These are phyloP conservation scores for Orbilia ellipsospora DNA, from an alignment of 2,329 filamentous ascomycete genomes.

Conservation along the genomic window DNA sequence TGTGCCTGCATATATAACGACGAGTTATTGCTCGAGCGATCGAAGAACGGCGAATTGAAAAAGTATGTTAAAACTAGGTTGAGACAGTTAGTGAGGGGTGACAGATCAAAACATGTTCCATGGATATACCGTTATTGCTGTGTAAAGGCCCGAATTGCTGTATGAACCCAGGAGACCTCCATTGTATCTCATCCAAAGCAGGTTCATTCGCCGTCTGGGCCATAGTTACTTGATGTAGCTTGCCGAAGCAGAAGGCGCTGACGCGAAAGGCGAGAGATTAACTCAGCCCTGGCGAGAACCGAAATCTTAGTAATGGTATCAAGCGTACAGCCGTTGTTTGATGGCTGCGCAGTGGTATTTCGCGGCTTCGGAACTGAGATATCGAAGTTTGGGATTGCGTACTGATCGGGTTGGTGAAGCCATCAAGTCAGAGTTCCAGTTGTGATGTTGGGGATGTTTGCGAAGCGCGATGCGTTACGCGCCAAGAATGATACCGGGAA, in stretches of 20 bases:
- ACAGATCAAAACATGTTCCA: background rate
- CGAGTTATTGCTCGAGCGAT: slow-evolving; percentile 75
- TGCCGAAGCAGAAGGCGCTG: background rate
- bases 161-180: slow-evolving; percentile 68
- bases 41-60: slow-evolving; percentile 74
- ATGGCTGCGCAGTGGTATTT: too few species aligned
- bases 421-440: too few species aligned
- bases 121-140: slow-evolving; percentile 65
- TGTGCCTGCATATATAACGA: slow-evolving; percentile 72
- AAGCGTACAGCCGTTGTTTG: too few species aligned
- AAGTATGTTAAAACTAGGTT: slow-evolving; percentile 74
- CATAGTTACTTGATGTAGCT: slow-evolving; percentile 19
- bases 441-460: background rate
- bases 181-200: slow-evolving; percentile 75
- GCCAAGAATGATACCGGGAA: slow-evolving; percentile 1
- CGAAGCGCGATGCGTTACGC: slow-evolving; percentile 3
- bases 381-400: too few species aligned
- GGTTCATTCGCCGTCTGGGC: slow-evolving; percentile 62
- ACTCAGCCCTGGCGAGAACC: too few species aligned
- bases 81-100: background rate
- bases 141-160: slow-evolving; percentile 71
- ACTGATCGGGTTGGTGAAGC: too few species aligned
- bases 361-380: slow-evolving; percentile 2
- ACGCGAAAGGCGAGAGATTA: background rate
- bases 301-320: too few species aligned